Base-by-base conservation (phyloP, 1,284 basidiomycete species). In the Anthracocystis panici-leucophaei region DNA sequence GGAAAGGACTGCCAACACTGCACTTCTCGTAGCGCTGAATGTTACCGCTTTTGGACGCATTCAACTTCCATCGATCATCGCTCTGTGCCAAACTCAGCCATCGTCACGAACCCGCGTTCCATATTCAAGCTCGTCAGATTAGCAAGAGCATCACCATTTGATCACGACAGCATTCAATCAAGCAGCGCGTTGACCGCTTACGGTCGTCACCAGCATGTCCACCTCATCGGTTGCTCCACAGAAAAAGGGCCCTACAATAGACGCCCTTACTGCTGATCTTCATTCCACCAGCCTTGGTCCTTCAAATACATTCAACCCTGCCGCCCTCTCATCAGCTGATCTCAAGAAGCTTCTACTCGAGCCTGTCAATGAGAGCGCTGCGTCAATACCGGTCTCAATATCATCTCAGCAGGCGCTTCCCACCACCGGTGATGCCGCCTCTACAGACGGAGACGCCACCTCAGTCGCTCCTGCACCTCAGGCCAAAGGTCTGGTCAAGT, bases 201-300 rank as follows among this genome's bases (percentile, higher is more conserved):
- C 14, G 14, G 35, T 16, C 14, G 48, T 27, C 51, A 18, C 23
- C 44, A 57, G 8, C 64, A 67, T 67, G 59, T 72, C 68, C n/a
- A 46, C 65, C 14, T 35, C 45, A 21, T 38, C 50, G 10, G 18
- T 65, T 35, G 45, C 65, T 16, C 21, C 63, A 49, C 56, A 67
- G 48, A 77, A 74, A 23, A 74, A 70, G 60, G 62, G 23, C 2
- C 64, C 70, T 1, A 72, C 74, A 62, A 70, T 80, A 65, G 78
- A 80, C 53, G 65, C 68, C n/a, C 71, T 80, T 25, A 77, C 78
- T 5, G 62, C 74, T 20, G 56, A 73, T 31, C 58, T 78, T 6
- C 49, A 71, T 42, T 50, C 62, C 18, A 62, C 52, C 48, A 48
- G 48, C 18, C 21, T 72, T 38, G 18, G 44, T 8, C 29, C 67